A percentile compares a stretch with the other conserved stretches of the same genome.
Evolutionary conservation across 495 filamentous ascomycete genomes (phyloP).

Genomic region (Penicillium macrosclerotiorum): DNA sequence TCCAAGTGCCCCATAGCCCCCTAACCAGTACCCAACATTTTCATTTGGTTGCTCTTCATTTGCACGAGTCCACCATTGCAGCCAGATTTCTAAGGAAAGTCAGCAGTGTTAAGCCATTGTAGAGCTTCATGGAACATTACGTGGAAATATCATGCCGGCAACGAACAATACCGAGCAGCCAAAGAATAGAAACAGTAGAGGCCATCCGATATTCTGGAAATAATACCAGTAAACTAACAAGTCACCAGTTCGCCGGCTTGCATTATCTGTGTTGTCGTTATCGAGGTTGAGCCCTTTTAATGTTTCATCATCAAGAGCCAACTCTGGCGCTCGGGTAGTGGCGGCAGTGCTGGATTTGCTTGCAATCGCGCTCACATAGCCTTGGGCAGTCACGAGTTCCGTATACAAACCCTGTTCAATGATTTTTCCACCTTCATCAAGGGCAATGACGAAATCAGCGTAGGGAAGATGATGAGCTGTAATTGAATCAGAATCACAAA

Average conservation of each 20-base stretch:
- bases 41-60: constrained; percentile 25
- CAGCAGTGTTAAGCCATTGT: neutral
- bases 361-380: constrained; percentile 5
- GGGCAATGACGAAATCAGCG: constrained; percentile 22
- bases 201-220: constrained; percentile 27
- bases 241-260: constrained; percentile 33
- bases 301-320: constrained; percentile 20
- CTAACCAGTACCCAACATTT: constrained; percentile 31
- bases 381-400: constrained; percentile 7
- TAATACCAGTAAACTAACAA: constrained; percentile 33
- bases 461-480: constrained; percentile 21
- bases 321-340: constrained; percentile 7
- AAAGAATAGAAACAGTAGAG: constrained; percentile 22
- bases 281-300: constrained; percentile 17
- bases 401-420: constrained; percentile 15
- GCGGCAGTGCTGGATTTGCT: neutral
- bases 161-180: constrained; percentile 27
- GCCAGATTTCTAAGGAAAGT: constrained; percentile 26
- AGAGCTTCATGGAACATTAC: constrained; percentile 6
- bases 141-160: constrained; percentile 16
- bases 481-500: neutral
- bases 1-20: constrained; percentile 17
- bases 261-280: constrained; percentile 11
- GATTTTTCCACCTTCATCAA: constrained; percentile 9
- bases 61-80: constrained; percentile 30